Evolutionary conservation across 805 yeast genomes (phyloP).

Genomic region (Candida mattraensis): DNA sequence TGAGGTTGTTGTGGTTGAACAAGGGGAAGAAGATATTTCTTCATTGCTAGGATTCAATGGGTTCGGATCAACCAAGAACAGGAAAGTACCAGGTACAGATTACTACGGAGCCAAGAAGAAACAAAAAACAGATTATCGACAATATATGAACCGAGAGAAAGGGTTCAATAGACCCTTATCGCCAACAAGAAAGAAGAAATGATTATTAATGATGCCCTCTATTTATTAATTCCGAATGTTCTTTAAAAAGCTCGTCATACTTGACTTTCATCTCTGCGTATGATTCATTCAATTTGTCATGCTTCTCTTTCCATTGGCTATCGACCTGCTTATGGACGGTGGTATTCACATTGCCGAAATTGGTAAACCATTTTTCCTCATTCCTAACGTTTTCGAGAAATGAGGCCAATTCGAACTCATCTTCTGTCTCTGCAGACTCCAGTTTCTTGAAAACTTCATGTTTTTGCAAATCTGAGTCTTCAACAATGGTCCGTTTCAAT

Average conservation of each 20-base stretch:
- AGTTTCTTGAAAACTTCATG: constrained; percentile 45
- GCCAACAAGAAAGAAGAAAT: constrained; percentile 37
- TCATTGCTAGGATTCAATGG: constrained; percentile 57
- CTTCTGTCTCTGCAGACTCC: constrained; percentile 20
- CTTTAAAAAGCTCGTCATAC: constrained; percentile 57
- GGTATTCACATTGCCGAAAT: constrained; percentile 41
- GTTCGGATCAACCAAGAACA: constrained; percentile 56
- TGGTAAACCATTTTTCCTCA: constrained; percentile 54
- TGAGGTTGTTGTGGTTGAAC: constrained; percentile 3
- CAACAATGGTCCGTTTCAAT: constrained; percentile 59
- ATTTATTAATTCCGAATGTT: constrained; percentile 43
- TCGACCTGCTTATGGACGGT: constrained; percentile 22
- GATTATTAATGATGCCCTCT: constrained; percentile 7
- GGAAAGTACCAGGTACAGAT: constrained; percentile 50
- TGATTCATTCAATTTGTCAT: constrained; percentile 53
- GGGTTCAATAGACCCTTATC: constrained; percentile 58
- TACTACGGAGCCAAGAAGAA: constrained; percentile 43
- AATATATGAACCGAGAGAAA: constrained; percentile 57
- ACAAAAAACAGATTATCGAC: constrained; percentile 48
- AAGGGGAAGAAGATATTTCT: constrained; percentile 4
- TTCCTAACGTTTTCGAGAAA: constrained; percentile 49
- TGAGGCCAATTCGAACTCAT: constrained; percentile 41
- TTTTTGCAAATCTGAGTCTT: constrained; percentile 38
- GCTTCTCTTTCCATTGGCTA: constrained; percentile 42
- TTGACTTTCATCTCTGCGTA: constrained; percentile 57